Conservation (phyloP, 768 basidiomycete species). For the Lentinula sp. region DNA sequence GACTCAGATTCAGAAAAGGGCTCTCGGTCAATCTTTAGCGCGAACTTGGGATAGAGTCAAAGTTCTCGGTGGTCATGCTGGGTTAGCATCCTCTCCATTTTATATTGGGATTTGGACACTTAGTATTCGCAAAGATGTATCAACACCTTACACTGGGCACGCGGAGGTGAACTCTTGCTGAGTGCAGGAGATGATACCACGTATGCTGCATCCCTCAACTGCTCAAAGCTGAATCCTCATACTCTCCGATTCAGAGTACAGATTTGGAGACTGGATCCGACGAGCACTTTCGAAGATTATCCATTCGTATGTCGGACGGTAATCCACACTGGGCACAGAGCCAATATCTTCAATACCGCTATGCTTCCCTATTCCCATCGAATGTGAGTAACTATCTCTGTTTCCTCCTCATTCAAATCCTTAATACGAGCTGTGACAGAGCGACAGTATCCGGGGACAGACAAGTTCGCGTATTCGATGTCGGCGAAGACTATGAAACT, state of each 20-base stretch:
- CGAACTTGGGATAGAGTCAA: conserved; percentile 54
- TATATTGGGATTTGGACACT: not conserved
- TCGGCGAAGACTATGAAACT: conserved; percentile 36
- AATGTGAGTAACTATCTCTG: conserved; percentile 47
- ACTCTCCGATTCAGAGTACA: conserved; percentile 44
- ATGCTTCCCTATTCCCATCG: conserved; percentile 76
- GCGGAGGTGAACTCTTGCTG: conserved; percentile 56
- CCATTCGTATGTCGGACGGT: conserved; percentile 61
- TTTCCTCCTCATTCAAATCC: not conserved
- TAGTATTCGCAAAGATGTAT: conserved; percentile 48
- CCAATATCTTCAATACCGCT: conserved; percentile 82
- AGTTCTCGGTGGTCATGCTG: conserved; percentile 75
- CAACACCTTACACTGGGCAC: conserved; percentile 73
- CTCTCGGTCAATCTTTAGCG: not conserved
- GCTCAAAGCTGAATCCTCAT: not conserved
- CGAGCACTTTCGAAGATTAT: conserved; percentile 40
- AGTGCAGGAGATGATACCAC: conserved; percentile 74
- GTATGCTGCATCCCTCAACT: conserved; percentile 22
- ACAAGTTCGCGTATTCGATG: conserved; percentile 76
- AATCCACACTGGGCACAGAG: conserved; percentile 74
- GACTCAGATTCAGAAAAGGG: not conserved
- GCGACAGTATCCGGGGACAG: conserved; percentile 71
- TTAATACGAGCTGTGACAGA: conserved; percentile 24
- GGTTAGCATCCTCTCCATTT: conserved; percentile 32
- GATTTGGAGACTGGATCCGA: conserved; percentile 67